A percentile compares a stretch with the other conserved stretches of the same genome.
Evolutionary conservation across 73 alveolate species (phyloP).

Genomic region (Paramecium bursaria): DNA sequence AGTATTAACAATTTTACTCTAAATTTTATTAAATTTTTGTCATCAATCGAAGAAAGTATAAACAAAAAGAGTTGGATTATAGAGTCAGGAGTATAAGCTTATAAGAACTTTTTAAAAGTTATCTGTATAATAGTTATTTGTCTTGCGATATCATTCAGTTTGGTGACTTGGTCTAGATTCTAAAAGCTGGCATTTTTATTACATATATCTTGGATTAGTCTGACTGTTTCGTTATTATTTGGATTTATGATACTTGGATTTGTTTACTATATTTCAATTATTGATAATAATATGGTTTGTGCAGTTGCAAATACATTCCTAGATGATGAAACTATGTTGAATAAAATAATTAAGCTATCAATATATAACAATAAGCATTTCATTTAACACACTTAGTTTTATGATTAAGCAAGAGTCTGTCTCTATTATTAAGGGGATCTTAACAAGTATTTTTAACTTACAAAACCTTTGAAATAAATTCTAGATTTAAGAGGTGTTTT

Average conservation of each 20-base stretch:
- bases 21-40: constrained; percentile 10
- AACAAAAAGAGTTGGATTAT: constrained; percentile 43
- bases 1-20: neutral
- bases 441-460: neutral
- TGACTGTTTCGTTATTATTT: constrained; percentile 11
- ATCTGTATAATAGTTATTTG: neutral
- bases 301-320: neutral
- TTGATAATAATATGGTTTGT: constrained; percentile 29
- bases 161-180: constrained; percentile 40
- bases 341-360: neutral
- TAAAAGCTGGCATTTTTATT: constrained; percentile 31
- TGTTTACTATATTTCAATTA: constrained; percentile 36
- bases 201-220: constrained; percentile 24
- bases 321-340: constrained; percentile 17
- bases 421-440: constrained; percentile 45
- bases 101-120: constrained; percentile 22
- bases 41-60: constrained; percentile 7
- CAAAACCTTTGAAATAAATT: neutral
- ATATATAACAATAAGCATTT: constrained; percentile 13
- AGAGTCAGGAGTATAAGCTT: constrained; percentile 46
- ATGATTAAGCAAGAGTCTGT: constrained; percentile 1
- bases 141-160: constrained; percentile 9
- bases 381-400: neutral
- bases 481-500: neutral
- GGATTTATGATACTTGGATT: constrained; percentile 18